Evolutionary conservation across 176 grass and related monocot species (phyloP), one percentile per base, ranked within the genome.

Genomic region (Eragrostis nindensis): DNA sequence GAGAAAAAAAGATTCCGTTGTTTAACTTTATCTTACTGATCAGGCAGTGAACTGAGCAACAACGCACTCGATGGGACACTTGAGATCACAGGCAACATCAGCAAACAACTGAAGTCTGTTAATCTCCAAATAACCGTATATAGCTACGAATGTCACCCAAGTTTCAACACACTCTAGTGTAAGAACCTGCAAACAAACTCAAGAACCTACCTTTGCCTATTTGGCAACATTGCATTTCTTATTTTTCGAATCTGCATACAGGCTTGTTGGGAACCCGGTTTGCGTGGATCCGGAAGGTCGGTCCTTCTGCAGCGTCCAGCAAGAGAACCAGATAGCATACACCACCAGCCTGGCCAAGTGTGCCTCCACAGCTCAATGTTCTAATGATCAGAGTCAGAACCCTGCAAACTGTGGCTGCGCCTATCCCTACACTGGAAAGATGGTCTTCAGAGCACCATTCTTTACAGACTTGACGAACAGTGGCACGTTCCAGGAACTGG

Each of bases 401-500:
- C 96, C 96, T 16, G 47, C 59, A 49, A 95, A 53, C 53, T 99
- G 96, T 53, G 60, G 82, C 17, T 99, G 96, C 1, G 84, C 84
- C 46, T 90, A 86, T 57, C 77, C 96, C 5, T 95, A 95, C 82
- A 38, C 66, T 6, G 96, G 96, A 21, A 60, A 59, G 64, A 93
- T 99, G 86, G 16, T 82, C 39, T 93, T 91, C 50, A 89, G 96
- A 75, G 96, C 92, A 44, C 96, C 96, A 0, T 26, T 18, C 1
- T 99, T 99, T 75, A 59, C 42, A 0, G 89, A 93, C 79, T 0
- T 95, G 64, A 80, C 86, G 24, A 42, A 80, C 73, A 84, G 12
- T 21, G 16, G 2, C 2, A 15, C 16, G 0, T 99, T 99, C 71
- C 46, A 95, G 79, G 1, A 73, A 36, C 29, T 99, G 25, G 92